phyloP scores from a whole-genome alignment of 2,329 filamentous ascomycete genomes.

The Microsporum canis region DNA sequence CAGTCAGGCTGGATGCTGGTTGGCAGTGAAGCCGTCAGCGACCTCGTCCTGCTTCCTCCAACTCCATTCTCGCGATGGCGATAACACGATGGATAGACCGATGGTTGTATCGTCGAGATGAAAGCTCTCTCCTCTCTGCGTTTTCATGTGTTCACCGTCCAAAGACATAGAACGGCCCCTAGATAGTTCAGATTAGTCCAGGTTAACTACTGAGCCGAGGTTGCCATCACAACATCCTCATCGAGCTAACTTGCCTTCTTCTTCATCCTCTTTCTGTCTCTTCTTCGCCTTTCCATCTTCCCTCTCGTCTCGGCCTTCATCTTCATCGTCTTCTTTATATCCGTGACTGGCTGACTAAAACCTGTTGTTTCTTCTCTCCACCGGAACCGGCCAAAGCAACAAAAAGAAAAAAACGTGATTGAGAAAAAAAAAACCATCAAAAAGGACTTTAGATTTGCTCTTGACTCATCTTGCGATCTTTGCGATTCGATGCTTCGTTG shows the following conservation, averaged over 20 bases:
- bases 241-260: neutral
- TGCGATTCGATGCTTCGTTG: neutral
- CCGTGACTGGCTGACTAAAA: neutral
- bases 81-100: neutral
- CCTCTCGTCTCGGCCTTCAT: neutral
- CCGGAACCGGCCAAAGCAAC: conserved; percentile 2
- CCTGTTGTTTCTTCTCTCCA: neutral
- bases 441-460: neutral
- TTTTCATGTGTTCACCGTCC: no score
- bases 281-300: neutral
- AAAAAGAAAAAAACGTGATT: neutral
- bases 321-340: neutral
- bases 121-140: neutral
- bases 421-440: neutral
- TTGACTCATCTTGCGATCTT: neutral
- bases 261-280: neutral
- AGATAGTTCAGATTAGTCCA: no score
- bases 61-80: neutral
- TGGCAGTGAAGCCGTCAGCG: neutral
- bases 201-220: neutral
- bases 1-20: no score
- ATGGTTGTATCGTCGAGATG: neutral
- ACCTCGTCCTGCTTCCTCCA: neutral
- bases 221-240: neutral
- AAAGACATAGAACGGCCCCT: no score